Percentiles rank a stretch among this genome's conserved stretches.
Evolutionary conservation across 257 asterid genomes (phyloP).

Genomic region (Scutellaria barbata): DNA sequence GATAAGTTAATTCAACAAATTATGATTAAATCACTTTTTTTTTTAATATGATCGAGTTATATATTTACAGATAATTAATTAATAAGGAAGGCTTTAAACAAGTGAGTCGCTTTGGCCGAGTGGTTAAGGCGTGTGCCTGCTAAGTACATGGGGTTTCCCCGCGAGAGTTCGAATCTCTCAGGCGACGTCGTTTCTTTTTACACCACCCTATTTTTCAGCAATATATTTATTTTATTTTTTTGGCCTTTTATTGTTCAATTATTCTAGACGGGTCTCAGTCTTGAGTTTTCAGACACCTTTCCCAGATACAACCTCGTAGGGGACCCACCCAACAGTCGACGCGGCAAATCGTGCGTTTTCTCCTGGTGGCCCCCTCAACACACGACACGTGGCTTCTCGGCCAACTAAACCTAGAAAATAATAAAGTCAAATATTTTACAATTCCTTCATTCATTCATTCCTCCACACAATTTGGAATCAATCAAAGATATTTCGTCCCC

Average conservation of each 20-base stretch:
- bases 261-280: conserved; percentile 17
- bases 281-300: conserved; percentile 9
- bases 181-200: conserved; percentile 43
- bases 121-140: conserved; percentile 81
- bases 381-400: conserved; percentile 32
- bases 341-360: conserved; percentile 43
- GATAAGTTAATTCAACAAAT: no score
- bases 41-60: no score
- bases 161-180: conserved; percentile 99
- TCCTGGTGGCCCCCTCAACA: not conserved
- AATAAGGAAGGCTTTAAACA: not conserved
- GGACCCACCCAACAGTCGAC: conserved; percentile 4
- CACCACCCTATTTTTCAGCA: no score
- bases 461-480: conserved; percentile 43
- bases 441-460: not conserved
- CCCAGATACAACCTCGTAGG: conserved; percentile 32
- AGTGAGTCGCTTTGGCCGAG: conserved; percentile 73
- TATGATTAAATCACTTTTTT: no score
- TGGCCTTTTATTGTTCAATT: not conserved
- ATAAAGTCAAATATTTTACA: not conserved
- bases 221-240: no score
- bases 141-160: conserved; percentile 98
- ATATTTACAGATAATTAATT: not conserved
- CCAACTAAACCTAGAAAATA: not conserved
- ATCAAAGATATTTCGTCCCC: conserved; percentile 45